A percentile compares a stretch with the other conserved stretches of the same genome.
Conservation (phyloP, 805 yeast genomes). For the Tetrapisispora pingtungensis region DNA sequence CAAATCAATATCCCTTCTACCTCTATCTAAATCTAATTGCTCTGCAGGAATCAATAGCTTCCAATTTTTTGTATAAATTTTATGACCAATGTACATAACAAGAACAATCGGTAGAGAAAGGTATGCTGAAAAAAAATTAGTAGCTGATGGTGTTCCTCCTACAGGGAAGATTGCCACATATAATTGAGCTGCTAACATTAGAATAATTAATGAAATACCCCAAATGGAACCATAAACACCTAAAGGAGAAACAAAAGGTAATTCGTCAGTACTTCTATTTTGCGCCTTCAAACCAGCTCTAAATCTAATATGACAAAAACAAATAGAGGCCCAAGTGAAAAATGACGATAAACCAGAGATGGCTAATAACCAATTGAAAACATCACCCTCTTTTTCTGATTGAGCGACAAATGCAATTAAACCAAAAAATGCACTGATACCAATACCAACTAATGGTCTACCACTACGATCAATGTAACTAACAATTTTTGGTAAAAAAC, state of each 20-base stretch:
- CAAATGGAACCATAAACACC: conserved; percentile 61
- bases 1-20: conserved; percentile 48
- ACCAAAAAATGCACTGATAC: conserved; percentile 44
- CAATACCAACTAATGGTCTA: conserved; percentile 53
- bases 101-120: conserved; percentile 56
- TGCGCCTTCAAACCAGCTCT: conserved; percentile 55
- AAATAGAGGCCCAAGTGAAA: conserved; percentile 55
- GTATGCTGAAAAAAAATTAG: conserved; percentile 53
- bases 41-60: conserved; percentile 33
- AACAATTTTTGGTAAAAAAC: conserved; percentile 48
- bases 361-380: conserved; percentile 57
- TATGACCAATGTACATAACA: conserved; percentile 47
- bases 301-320: conserved; percentile 50
- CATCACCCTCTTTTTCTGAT: conserved; percentile 40
- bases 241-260: conserved; percentile 53
- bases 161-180: conserved; percentile 74
- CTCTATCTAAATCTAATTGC: conserved; percentile 53
- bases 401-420: conserved; percentile 49
- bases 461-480: conserved; percentile 58
- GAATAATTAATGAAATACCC: conserved; percentile 47
- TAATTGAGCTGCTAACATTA: conserved; percentile 66
- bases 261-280: conserved; percentile 60
- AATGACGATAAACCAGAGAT: conserved; percentile 53
- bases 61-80: conserved; percentile 40
- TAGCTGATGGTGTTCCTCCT: conserved; percentile 42